Evolutionary conservation across 371 early-diverging fungal genomes (phyloP).

Genomic region (Chytridiales sp.): DNA sequence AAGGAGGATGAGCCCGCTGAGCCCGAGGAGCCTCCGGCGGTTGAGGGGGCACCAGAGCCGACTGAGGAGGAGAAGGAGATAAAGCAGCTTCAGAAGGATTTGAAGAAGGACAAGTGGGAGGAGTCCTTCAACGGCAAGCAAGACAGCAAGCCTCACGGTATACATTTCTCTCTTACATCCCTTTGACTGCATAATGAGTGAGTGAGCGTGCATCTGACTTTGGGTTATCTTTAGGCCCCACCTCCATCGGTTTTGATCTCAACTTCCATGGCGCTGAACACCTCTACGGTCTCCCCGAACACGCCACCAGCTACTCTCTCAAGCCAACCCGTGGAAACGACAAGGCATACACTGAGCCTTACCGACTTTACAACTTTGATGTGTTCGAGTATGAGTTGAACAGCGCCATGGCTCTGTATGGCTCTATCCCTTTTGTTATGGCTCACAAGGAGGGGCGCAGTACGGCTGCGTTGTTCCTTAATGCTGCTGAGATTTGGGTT

Average conservation of each 20-base stretch:
- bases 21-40: conserved; percentile 32
- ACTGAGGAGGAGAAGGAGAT: conserved; percentile 44
- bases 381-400: conserved; percentile 95
- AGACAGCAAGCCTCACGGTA: conserved; percentile 90
- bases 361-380: conserved; percentile 96
- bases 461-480: conserved; percentile 86
- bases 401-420: conserved; percentile 94
- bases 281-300: conserved; percentile 96
- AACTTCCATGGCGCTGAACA: conserved; percentile 82
- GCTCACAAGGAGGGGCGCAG: conserved; percentile 69
- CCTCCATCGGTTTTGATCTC: conserved; percentile 89
- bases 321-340: conserved; percentile 80
- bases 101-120: conserved; percentile 77
- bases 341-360: conserved; percentile 83
- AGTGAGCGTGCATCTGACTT: neutral
- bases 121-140: conserved; percentile 84
- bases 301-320: conserved; percentile 79
- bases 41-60: conserved; percentile 10
- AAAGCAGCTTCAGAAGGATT: conserved; percentile 30
- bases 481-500: conserved; percentile 96
- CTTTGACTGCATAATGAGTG: neutral
- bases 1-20: conserved; percentile 55
- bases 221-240: conserved; percentile 62
- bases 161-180: neutral
- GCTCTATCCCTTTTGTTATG: conserved; percentile 90